Percentiles rank a stretch among this genome's conserved stretches.
Conservation (phyloP, 2,329 filamentous ascomycete species). For the Fusarium sp. region DNA sequence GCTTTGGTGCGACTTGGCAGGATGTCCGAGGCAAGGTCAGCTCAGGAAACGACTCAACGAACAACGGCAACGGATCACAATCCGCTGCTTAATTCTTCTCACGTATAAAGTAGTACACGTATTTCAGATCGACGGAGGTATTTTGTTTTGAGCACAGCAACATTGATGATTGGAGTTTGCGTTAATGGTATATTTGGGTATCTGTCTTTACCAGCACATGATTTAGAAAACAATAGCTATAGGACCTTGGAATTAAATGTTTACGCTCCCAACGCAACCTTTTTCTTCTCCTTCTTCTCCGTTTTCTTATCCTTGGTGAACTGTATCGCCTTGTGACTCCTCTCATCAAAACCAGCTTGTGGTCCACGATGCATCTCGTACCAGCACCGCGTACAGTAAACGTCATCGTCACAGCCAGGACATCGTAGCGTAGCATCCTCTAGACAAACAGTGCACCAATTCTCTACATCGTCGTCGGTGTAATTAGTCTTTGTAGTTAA, state of each 20-base stretch:
- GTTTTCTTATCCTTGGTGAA: conserved; percentile 57
- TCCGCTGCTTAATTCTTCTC: conserved; percentile 28
- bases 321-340: conserved; percentile 73
- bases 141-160: conserved; percentile 14
- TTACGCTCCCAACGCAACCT: conserved; percentile 54
- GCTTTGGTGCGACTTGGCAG: conserved; percentile 89
- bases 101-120: not conserved
- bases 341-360: conserved; percentile 76
- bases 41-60: conserved; percentile 26
- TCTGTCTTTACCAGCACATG: conserved; percentile 27
- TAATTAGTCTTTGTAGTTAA: conserved; percentile 58
- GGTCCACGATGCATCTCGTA: conserved; percentile 80
- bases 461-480: conserved; percentile 77
- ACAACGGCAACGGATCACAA: conserved; percentile 36
- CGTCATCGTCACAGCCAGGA: conserved; percentile 75
- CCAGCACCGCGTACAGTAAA: conserved; percentile 86
- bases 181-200: conserved; percentile 23
- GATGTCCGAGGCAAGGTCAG: conserved; percentile 75
- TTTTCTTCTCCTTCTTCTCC: conserved; percentile 51
- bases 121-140: conserved; percentile 13
- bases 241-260: conserved; percentile 26
- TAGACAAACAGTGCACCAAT: conserved; percentile 86
- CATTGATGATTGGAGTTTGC: conserved; percentile 23
- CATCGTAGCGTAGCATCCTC: conserved; percentile 81
- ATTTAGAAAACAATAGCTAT: conserved; percentile 10